Conservation (phyloP, 1,139 yeast genomes). For the Pichia sp. region DNA sequence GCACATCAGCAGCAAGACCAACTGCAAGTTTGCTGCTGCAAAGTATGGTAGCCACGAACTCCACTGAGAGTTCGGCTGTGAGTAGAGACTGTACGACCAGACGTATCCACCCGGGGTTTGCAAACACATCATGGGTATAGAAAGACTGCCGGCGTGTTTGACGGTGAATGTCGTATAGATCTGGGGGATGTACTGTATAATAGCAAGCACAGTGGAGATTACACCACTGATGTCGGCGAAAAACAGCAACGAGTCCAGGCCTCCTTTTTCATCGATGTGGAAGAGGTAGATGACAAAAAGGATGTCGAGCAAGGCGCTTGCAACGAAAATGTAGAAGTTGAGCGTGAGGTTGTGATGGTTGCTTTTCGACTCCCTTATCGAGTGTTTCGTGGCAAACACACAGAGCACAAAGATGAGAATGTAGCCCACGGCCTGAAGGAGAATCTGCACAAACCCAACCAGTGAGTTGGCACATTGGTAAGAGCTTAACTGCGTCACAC, state of each 20-base stretch:
- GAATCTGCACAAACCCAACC: slow-evolving; percentile 66
- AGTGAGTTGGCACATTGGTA: slow-evolving; percentile 71
- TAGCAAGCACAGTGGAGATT: slow-evolving; percentile 56
- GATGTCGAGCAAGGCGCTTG: slow-evolving; percentile 25
- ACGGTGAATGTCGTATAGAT: slow-evolving; percentile 62
- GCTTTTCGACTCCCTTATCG: slow-evolving; percentile 43
- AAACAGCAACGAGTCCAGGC: slow-evolving; percentile 12
- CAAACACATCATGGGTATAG: slow-evolving; percentile 76
- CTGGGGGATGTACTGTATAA: slow-evolving; percentile 78
- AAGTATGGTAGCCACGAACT: slow-evolving; percentile 82
- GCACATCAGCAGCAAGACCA: slow-evolving; percentile 48
- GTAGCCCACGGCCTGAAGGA: slow-evolving; percentile 64
- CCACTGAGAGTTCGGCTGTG: slow-evolving; percentile 79
- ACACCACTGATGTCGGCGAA: slow-evolving; percentile 63
- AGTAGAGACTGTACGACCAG: slow-evolving; percentile 66
- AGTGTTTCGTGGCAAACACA: slow-evolving; percentile 42
- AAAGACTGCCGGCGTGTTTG: slow-evolving; percentile 76
- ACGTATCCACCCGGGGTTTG: slow-evolving; percentile 89
- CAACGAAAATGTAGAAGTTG: slow-evolving; percentile 35
- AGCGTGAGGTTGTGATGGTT: slow-evolving; percentile 42
- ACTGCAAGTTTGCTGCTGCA: slow-evolving; percentile 68
- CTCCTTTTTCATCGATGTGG: slow-evolving; percentile 14
- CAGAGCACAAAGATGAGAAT: slow-evolving; percentile 55
- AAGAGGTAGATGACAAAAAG: slow-evolving; percentile 25
- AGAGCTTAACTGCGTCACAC: slow-evolving; percentile 37